phyloP scores from a whole-genome alignment of 1,284 basidiomycete genomes.

The Neolentinus lepideus region DNA sequence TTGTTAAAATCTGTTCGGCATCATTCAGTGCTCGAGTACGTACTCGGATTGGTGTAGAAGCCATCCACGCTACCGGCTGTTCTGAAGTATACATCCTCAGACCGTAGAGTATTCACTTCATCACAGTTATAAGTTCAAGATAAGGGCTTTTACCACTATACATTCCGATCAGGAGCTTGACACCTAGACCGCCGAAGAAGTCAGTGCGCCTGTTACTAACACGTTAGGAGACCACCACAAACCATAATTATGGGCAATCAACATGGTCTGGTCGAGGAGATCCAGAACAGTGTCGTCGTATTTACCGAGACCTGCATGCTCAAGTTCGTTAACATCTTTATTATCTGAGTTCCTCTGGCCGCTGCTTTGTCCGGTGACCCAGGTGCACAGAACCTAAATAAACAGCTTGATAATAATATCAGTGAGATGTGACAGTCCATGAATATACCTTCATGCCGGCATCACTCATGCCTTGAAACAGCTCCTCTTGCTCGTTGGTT shows the following conservation, averaged over 20 bases:
- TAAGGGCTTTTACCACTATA: background rate
- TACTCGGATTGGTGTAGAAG: background rate
- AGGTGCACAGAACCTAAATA: background rate
- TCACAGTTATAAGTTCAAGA: background rate
- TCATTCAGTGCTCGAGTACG: background rate
- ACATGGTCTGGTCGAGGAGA: background rate
- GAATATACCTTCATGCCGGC: background rate
- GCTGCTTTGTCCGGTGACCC: background rate
- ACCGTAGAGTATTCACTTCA: background rate
- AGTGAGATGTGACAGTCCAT: background rate
- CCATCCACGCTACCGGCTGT: background rate
- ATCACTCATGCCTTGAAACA: background rate
- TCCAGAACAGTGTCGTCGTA: background rate
- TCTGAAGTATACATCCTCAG: background rate
- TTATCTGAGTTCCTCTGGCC: background rate
- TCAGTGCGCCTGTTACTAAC: background rate
- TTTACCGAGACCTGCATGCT: background rate
- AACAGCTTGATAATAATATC: background rate
- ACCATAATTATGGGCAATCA: slow-evolving; percentile 2
- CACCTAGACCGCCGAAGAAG: background rate
- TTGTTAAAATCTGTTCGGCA: background rate
- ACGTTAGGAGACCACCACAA: background rate
- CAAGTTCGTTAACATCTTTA: background rate
- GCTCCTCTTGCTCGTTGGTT: background rate
- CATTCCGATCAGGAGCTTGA: background rate